Conservation (phyloP, 2,329 filamentous ascomycete species). For the Aspergillus vadensis region DNA sequence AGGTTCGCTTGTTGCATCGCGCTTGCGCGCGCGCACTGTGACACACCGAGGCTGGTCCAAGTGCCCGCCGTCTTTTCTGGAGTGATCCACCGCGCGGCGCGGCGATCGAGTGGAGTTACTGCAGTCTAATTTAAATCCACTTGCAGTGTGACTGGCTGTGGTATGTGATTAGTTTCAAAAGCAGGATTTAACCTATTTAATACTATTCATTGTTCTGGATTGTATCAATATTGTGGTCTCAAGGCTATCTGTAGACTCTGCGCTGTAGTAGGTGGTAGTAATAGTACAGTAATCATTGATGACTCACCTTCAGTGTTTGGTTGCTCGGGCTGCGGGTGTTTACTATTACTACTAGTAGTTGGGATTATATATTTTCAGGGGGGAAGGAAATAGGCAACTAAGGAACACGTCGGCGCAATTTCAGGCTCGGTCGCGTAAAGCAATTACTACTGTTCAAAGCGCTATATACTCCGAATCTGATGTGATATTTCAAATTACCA, state of each 20-base stretch:
- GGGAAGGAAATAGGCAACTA: neutral
- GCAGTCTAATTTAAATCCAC: conserved; percentile 1
- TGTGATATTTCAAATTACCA: neutral
- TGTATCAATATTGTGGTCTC: too few relatives aligned
- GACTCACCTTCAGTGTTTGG: neutral
- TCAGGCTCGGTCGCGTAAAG: neutral
- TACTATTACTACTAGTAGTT: neutral
- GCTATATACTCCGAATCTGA: too few relatives aligned
- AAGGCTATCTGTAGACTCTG: too few relatives aligned
- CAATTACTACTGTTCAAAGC: too few relatives aligned
- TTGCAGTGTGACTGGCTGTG: conserved; percentile 1
- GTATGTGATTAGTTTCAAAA: neutral
- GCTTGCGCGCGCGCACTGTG: neutral
- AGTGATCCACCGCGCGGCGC: conserved; percentile 9
- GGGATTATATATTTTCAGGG: neutral
- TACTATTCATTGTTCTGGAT: neutral
- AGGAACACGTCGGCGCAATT: neutral
- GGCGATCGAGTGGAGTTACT: conserved; percentile 15
- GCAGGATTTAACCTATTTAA: neutral
- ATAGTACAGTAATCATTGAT: neutral
- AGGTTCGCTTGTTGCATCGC: neutral
- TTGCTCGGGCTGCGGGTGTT: neutral
- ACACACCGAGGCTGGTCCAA: conserved; percentile 8
- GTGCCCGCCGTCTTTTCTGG: conserved; percentile 1
- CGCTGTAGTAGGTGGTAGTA: neutral